Base-by-base conservation (phyloP, 352 stramenopile species). In the Pythium sukuiense region DNA sequence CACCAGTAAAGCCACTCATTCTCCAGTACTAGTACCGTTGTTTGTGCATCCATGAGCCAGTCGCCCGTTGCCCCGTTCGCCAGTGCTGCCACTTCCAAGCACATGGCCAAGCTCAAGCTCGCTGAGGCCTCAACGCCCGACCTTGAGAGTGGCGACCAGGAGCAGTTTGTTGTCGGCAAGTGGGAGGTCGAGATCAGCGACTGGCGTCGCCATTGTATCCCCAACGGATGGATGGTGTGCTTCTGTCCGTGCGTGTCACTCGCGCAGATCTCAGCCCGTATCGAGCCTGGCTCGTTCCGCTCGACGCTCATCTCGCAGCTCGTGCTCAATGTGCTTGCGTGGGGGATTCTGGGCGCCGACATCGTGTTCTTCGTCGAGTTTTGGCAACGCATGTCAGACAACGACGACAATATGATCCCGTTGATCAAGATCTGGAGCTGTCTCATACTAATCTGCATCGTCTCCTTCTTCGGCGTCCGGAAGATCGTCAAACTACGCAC, bases 251-350 rank as follows among this genome's bases (percentile, higher is more conserved):
- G 43, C 29, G 76, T 87, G 55, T 70, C 78, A 14, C 26, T 87
- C 52, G 78, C 78, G 0, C 80, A 89, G 49, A 75, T 87, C 55
- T 75, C 73, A 0, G 65, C 71, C 2, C 76, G 80, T 11, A 20
- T 89, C 9, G 73, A 69, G 9, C 59, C 80, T 26, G 68, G 63
- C 11, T 71, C 69, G 8, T 87, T 77, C 66, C 3, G 20, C 41
- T 45, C 48, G 32, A 69, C 41, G 26, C 39, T 70, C 5, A 5
- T 65, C 35, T 56, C 70, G 32, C 58, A 80, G 48, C 46, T 70
- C 45, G 35, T 73, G 13, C 59, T 79, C 45, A 61, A 53, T 79
- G 8, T 56, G 71, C 18, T 57, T 16, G n/a, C 54, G 24, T 35
- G 18, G 43, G 49, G 39, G 68, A 52, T 85, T 57, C 2, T 59